Percentiles rank a stretch among this genome's conserved stretches.
These are phyloP conservation scores for rapeseed (Brassica napus) DNA, from an alignment of 345 rosid species.

Conservation along the genomic window DNA sequence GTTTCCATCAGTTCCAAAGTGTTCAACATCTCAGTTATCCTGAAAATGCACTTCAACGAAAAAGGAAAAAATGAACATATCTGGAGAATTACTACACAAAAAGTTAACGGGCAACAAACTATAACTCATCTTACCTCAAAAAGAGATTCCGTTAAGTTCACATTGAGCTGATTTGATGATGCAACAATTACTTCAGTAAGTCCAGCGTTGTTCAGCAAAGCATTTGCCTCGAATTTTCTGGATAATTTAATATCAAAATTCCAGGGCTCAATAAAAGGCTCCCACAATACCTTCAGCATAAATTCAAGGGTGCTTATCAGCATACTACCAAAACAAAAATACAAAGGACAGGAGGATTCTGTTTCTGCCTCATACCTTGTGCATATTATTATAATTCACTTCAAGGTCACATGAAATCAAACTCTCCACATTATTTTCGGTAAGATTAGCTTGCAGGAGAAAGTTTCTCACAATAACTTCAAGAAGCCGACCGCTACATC, in stretches of 20 bases:
- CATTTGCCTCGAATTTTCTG: conserved; percentile 52
- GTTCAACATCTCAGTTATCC: conserved; percentile 75
- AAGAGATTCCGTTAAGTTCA: conserved; percentile 77
- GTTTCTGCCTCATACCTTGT: conserved; percentile 56
- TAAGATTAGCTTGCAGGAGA: conserved; percentile 46
- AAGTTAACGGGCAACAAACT: background rate
- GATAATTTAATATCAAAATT: conserved; percentile 56
- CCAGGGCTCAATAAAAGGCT: conserved; percentile 95
- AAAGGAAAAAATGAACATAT: conserved; percentile 9
- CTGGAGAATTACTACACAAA: conserved; percentile 6
- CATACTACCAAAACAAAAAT: conserved; percentile 15
- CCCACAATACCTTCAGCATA: conserved; percentile 72
- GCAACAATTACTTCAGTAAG: conserved; percentile 61
- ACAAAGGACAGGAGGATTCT: conserved; percentile 14
- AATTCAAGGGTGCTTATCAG: conserved; percentile 20
- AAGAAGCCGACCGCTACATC: conserved; percentile 75
- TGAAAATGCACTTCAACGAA: conserved; percentile 61
- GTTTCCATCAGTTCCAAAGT: conserved; percentile 53
- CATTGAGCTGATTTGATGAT: conserved; percentile 68
- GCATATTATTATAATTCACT: conserved; percentile 80
- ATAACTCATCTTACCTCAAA: conserved; percentile 60
- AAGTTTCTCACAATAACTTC: conserved; percentile 64
- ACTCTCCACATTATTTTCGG: conserved; percentile 51
- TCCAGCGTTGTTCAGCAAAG: conserved; percentile 54
- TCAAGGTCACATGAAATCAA: conserved; percentile 62